Evolutionary conservation across 2,329 filamentous ascomycete species (phyloP), one percentile per base, ranked within the genome.

Genomic region (Lojkania enalia): DNA sequence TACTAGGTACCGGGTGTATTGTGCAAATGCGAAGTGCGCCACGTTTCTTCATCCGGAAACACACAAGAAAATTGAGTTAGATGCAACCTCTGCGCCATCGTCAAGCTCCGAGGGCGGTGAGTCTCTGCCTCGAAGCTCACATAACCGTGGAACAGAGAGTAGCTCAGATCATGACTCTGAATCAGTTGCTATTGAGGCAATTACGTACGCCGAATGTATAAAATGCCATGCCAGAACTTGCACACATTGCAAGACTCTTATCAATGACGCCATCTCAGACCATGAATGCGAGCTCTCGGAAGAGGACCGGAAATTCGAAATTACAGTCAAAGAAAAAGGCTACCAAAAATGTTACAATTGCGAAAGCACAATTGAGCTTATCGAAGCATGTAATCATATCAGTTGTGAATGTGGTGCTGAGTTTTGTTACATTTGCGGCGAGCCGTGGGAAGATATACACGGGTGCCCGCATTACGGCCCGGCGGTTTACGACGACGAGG

Each of bases 371-470:
- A 52, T 67, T 4, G 63, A 68, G 42, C 52, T 68, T 12, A 38
- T 48, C 2, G 64, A 68, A 30, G 66, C 63, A 1, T 69, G 64
- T 33, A 69, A 69, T 16, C 64, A 69, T 29, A 60, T 69, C 19
- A 62, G 45, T 49, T 68, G 64, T 39, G 47, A 46, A 6, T 69
- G 66, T 20, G 63, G 61, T 3, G 33, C 51, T 21, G 41, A 54
- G 1, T 69, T 67, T 49, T 69, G 66, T 54, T 69, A 67, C 35
- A 31, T 68, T 35, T 69, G 66, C 35, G 64, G 64, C 19, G 44
- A 57, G 16, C 29, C 48, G 11, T 67, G 64, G 63, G n/a, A 20
- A 6, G 63, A 61, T 6, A 18, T 49, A 4, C 64, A 67, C 30
- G 61, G 51, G 12, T 69, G 66, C 35, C 63, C 63, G 4, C 49